A percentile compares a stretch with the other conserved stretches of the same genome.
These are phyloP conservation scores for Evansstolkia leycettana DNA, from an alignment of 495 filamentous ascomycete species.

Conservation along the genomic window DNA sequence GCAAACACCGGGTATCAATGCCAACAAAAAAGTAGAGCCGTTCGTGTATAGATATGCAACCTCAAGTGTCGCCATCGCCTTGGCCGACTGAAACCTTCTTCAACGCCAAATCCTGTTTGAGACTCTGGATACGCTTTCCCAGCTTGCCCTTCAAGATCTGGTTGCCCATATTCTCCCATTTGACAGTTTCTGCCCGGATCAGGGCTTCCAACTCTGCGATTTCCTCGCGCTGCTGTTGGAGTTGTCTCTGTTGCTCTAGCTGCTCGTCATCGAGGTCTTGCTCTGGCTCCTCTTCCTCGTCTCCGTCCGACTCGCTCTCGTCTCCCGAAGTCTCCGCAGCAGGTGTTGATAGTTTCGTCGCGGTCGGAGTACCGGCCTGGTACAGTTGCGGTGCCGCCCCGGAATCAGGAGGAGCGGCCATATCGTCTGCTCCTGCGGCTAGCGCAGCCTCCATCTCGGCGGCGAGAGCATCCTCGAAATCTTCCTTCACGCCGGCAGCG, in stretches of 20 bases:
- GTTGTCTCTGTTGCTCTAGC: conserved; percentile 32
- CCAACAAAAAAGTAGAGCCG: no score
- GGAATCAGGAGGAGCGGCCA: conserved; percentile 9
- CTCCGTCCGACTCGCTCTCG: conserved; percentile 46
- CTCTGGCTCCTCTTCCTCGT: conserved; percentile 46
- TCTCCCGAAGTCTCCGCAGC: conserved; percentile 34
- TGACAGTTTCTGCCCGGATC: conserved; percentile 30
- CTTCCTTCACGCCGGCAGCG: conserved; percentile 39
- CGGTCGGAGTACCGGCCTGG: conserved; percentile 21
- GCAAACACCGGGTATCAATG: conserved; percentile 1
- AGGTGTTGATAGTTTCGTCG: conserved; percentile 24
- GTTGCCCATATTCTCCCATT: conserved; percentile 31
- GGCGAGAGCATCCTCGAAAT: conserved; percentile 45
- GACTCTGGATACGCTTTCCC: conserved; percentile 31
- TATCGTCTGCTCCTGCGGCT: conserved; percentile 38
- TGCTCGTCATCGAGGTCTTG: conserved; percentile 48
- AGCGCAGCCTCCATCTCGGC: conserved; percentile 43
- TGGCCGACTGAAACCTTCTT: conserved; percentile 38
- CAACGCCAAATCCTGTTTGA: conserved; percentile 34
- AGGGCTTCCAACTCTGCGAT: conserved; percentile 35
- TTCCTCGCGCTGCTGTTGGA: conserved; percentile 38
- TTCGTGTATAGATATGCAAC: no score
- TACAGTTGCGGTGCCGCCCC: conserved; percentile 10
- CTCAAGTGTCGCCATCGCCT: conserved; percentile 13
- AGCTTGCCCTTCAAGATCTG: conserved; percentile 38